Evolutionary conservation across 441 rosid species (phyloP), one percentile per base, ranked within the genome.

Genomic region (Jatropha podagrica): DNA sequence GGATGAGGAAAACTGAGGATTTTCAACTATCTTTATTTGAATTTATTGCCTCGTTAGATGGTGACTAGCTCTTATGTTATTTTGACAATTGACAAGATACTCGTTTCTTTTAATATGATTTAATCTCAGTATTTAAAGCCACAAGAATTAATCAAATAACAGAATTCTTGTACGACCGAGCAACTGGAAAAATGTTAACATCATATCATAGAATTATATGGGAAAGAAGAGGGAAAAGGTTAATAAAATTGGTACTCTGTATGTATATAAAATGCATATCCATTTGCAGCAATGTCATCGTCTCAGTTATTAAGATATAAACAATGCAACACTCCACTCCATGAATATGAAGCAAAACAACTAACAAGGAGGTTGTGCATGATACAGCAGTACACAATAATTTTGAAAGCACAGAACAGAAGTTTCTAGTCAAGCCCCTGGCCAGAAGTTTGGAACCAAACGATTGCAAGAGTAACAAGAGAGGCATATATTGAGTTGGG

Each of bases 401-500:
- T 40, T 54, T 56, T 32, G 40, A 20, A 17, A 51, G 61, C 72
- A 77, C 55, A 77, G 65, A 51, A 49, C 11, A 32, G 49, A 61
- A 7, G 54, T 60, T 0, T 70, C 79, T 83, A 85, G 46, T 74
- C 81, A 74, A 74, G 59, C 48, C 78, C 84, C 48, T 75, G 79
- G 14, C 77, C 58, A 5, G 89, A 71, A 72, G 64, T 85, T 73
- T 87, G 92, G 79, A 91, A 81, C 92, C 88, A 73, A 62, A 94
- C 85, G 18, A 88, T 84, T 7, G 91, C 95, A 65, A 94, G 92
- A 52, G 97, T 94, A 49, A 92, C 92, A 7, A 94, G 88, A 49
- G 95, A 90, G 60, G 97, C 97, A 72, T 90, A 94, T 60, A 94
- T 74, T 4, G 98, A 87, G 80, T 75, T 86, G n/a, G 98, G 96